Evolutionary conservation across 495 filamentous ascomycete genomes (phyloP).

Genomic region (Lasiosphaeria miniovina): DNA sequence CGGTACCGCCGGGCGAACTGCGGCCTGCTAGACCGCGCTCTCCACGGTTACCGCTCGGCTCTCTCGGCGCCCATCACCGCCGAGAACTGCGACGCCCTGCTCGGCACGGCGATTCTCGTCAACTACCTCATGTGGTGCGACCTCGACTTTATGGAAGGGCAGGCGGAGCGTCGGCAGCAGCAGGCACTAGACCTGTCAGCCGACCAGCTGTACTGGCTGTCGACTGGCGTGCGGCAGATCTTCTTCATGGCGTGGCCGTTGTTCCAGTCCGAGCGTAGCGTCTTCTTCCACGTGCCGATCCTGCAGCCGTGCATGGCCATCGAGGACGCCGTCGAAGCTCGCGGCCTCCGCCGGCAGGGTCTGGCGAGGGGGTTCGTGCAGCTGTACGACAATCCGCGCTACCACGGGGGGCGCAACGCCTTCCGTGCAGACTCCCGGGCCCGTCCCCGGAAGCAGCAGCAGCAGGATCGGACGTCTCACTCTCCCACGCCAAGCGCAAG

Average conservation of each 20-base stretch:
- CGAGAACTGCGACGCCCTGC: slow-evolving; percentile 35
- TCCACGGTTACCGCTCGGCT: slow-evolving; percentile 21
- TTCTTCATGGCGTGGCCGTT: slow-evolving; percentile 28
- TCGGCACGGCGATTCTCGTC: slow-evolving; percentile 28
- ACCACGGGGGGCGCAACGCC: slow-evolving; percentile 6
- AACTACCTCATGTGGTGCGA: slow-evolving; percentile 29
- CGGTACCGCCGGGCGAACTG: slow-evolving; percentile 22
- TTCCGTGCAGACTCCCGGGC: not conserved
- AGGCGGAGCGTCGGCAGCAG: not conserved
- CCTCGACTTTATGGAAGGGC: slow-evolving; percentile 20
- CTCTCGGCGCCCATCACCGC: slow-evolving; percentile 31
- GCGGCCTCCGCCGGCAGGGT: slow-evolving; percentile 18
- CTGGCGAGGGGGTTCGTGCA: slow-evolving; percentile 11
- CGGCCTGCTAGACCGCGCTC: slow-evolving; percentile 17
- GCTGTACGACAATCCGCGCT: slow-evolving; percentile 19
- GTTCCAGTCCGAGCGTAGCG: slow-evolving; percentile 13
- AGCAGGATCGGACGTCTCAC: too few relatives aligned
- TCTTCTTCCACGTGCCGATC: slow-evolving; percentile 12
- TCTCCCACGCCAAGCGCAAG: too few relatives aligned
- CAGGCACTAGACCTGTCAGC: slow-evolving; percentile 16
- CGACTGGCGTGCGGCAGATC: slow-evolving; percentile 26
- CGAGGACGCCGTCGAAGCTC: slow-evolving; percentile 14
- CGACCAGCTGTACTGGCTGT: slow-evolving; percentile 25
- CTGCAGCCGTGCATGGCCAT: slow-evolving; percentile 24
- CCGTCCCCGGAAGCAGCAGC: too few relatives aligned